Evolutionary conservation across 208 protist species (phyloP), one percentile per base, ranked within the genome.

Genomic region (Acanthamoeba sp.): DNA sequence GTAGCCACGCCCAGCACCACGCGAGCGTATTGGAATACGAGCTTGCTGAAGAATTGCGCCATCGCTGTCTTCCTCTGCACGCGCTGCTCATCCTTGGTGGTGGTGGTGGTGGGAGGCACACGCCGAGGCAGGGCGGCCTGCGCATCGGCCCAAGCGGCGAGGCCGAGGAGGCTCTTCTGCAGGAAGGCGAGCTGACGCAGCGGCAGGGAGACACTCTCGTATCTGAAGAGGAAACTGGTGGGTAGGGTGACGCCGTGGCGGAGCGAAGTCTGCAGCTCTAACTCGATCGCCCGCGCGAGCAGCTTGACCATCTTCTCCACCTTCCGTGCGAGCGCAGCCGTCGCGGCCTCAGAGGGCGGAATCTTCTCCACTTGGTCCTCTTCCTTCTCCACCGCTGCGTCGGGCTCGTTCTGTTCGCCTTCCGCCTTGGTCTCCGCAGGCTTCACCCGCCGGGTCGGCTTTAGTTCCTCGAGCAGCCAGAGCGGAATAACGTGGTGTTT

Each of bases 171-270:
- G 45, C 76, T 59, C 76, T 85, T 85, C 42, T 85, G 76, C 9
- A 85, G 76, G 76, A 59, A 85, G 42, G 76, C 16, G 32, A 85
- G 76, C 76, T 80, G 69, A 32, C 48, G 69, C 38, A 80, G 5
- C 29, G 38, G 6, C 22, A 40, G 34, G 29, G 64, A 32, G 64
- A 10, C n/a, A n/a, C n/a, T 36, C 14, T 40, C n/a, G 6, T 4
- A 20, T 18, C 36, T 38, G 76, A 85, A 52, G 42, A 42, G 42
- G 1, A 57, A 57, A 7, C 42, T 38, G 6, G 76, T 34, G 38
- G 73, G 34, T 7, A 82, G 73, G 20, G 73, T 52, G 6, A 50
- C 38, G 7, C 73, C 73, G 73, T 85, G 76, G 3, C 32, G 76
- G 12, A 57, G 2, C 0, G 76, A 32, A 0, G 12, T 34, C 24